Evolutionary conservation across 2,329 filamentous ascomycete genomes (phyloP).

Genomic region (Botrytis porri): DNA sequence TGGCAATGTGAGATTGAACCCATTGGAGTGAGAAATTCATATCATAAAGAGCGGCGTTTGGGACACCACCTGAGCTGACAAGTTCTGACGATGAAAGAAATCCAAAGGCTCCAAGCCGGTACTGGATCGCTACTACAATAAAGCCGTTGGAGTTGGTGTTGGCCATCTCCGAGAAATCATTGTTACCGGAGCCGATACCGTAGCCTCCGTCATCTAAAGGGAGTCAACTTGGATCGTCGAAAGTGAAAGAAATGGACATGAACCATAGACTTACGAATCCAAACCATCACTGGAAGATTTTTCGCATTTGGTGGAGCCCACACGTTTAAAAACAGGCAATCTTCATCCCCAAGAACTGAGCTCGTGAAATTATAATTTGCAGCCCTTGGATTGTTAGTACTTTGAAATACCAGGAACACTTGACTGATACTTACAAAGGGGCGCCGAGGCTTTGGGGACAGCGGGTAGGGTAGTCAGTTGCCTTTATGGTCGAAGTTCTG

Average conservation of each 20-base stretch:
- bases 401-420: background rate
- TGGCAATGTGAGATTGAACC: conserved; percentile 52
- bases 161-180: conserved; percentile 42
- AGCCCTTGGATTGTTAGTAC: background rate
- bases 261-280: conserved; percentile 37
- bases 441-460: conserved; percentile 38
- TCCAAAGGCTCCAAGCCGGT: conserved; percentile 65
- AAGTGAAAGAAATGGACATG: background rate
- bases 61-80: conserved; percentile 50
- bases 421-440: conserved; percentile 4
- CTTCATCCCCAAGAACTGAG: conserved; percentile 33
- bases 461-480: conserved; percentile 33
- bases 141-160: conserved; percentile 48
- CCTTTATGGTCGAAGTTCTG: conserved; percentile 29
- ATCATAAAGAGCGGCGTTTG: conserved; percentile 63
- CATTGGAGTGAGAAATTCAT: conserved; percentile 57
- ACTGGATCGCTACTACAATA: conserved; percentile 58
- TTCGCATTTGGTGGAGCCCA: conserved; percentile 41
- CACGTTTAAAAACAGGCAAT: conserved; percentile 41
- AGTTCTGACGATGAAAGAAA: conserved; percentile 61
- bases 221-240: conserved; percentile 34
- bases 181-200: conserved; percentile 35
- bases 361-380: conserved; percentile 21
- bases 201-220: conserved; percentile 39
- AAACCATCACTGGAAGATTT: conserved; percentile 41